These are phyloP conservation scores for Schizosaccharomyces japonicus DNA, from an alignment of 805 yeast species.

Conservation along the genomic window DNA sequence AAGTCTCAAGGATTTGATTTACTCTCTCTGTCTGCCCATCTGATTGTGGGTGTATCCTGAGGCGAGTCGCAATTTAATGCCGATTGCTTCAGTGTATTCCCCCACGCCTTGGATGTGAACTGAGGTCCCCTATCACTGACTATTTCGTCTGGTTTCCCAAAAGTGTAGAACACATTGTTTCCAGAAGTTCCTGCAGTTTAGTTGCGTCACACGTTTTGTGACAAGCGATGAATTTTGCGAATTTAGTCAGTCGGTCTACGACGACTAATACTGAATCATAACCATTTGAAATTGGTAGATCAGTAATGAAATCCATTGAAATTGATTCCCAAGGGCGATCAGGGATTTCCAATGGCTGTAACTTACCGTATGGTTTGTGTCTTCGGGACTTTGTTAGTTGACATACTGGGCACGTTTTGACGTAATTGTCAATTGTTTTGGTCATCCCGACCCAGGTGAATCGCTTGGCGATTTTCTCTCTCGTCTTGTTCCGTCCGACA, in stretches of 20 bases:
- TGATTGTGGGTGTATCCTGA: not conserved
- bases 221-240: constrained; percentile 10
- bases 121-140: not conserved
- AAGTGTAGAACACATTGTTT: not conserved
- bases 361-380: no score
- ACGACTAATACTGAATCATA: constrained; percentile 9
- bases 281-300: constrained; percentile 7
- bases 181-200: not conserved
- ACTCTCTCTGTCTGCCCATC: not conserved
- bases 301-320: constrained; percentile 11
- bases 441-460: not conserved
- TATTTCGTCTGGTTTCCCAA: not conserved
- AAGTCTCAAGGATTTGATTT: not conserved
- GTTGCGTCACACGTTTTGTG: not conserved
- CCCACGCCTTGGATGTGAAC: not conserved
- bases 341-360: constrained; percentile 10
- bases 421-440: not conserved
- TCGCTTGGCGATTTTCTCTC: not conserved
- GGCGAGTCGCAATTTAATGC: not conserved
- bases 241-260: constrained; percentile 11
- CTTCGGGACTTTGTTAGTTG: not conserved
- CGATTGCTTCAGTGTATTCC: not conserved
- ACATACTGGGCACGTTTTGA: not conserved
- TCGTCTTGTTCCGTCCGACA: not conserved
- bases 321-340: constrained; percentile 7